Percentiles rank a stretch among this genome's conserved stretches.
phyloP scores from a whole-genome alignment of 805 yeast genomes.

The Saccharomycopsis oosterbeekiorum region DNA sequence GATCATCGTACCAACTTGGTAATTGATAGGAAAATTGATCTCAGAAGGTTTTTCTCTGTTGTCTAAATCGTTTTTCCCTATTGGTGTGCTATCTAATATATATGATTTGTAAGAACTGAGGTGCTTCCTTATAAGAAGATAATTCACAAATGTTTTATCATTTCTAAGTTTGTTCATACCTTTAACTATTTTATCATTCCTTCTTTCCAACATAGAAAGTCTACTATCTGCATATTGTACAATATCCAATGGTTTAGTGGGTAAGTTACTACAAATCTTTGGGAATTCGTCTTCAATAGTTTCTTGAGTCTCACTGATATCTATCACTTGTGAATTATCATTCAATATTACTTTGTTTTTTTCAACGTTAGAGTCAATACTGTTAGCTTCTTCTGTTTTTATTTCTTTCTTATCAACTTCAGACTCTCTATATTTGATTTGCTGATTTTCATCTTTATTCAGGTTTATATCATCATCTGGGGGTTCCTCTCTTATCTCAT shows the following conservation, averaged over 20 bases:
- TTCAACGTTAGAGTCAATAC: neutral
- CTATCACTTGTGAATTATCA: neutral
- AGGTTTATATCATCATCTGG: neutral
- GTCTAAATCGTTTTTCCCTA: neutral
- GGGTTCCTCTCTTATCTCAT: neutral
- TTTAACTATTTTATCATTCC: constrained; percentile 17
- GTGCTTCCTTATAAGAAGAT: constrained; percentile 7
- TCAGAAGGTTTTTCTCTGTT: neutral
- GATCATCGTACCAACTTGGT: constrained; percentile 5
- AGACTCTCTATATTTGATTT: constrained; percentile 15
- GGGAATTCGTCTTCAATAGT: neutral
- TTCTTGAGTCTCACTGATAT: neutral
- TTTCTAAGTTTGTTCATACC: constrained; percentile 5
- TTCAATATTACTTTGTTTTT: neutral
- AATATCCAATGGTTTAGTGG: constrained; percentile 38
- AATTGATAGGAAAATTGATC: constrained; percentile 4
- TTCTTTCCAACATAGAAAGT: constrained; percentile 28
- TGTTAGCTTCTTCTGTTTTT: neutral
- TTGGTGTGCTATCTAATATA: neutral
- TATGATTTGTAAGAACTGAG: constrained; percentile 10
- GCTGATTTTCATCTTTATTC: neutral
- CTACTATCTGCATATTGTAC: constrained; percentile 47
- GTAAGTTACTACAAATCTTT: constrained; percentile 14
- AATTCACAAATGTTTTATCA: constrained; percentile 1
- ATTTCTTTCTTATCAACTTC: constrained; percentile 3